phyloP scores from a whole-genome alignment of 2,329 filamentous ascomycete genomes.

The Pestalotiopsis sp. region DNA sequence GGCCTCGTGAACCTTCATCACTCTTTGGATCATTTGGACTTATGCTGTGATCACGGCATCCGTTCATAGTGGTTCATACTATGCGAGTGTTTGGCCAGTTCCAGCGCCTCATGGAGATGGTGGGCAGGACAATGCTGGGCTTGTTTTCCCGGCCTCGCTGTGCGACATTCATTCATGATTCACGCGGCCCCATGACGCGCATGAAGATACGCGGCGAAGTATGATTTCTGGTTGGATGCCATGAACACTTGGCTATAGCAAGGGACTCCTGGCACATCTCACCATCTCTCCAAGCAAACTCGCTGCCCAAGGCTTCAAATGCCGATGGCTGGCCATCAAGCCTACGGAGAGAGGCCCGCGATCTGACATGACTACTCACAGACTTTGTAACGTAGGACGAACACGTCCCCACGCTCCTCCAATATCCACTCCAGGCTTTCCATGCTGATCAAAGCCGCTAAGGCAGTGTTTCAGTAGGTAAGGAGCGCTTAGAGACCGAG shows the following conservation, averaged over 20 bases:
- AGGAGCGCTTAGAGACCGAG: background rate
- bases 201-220: background rate
- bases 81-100: background rate
- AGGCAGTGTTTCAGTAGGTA: background rate
- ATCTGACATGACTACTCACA: background rate
- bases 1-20: background rate
- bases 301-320: background rate
- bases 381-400: constrained; percentile 5
- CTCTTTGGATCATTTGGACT: background rate
- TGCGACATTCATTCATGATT: background rate
- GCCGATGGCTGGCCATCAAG: background rate
- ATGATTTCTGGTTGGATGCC: background rate
- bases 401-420: background rate
- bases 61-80: background rate
- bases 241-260: background rate
- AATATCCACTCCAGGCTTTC: background rate
- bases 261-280: background rate
- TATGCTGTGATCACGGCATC: background rate
- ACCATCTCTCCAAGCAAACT: background rate
- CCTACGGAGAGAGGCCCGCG: background rate
- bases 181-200: constrained; percentile 3
- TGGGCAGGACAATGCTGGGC: background rate
- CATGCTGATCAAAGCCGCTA: background rate
- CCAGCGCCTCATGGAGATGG: background rate
- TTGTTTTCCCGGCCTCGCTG: background rate